phyloP scores from a whole-genome alignment of 331 rosid species.

The Rosa hybrid region DNA sequence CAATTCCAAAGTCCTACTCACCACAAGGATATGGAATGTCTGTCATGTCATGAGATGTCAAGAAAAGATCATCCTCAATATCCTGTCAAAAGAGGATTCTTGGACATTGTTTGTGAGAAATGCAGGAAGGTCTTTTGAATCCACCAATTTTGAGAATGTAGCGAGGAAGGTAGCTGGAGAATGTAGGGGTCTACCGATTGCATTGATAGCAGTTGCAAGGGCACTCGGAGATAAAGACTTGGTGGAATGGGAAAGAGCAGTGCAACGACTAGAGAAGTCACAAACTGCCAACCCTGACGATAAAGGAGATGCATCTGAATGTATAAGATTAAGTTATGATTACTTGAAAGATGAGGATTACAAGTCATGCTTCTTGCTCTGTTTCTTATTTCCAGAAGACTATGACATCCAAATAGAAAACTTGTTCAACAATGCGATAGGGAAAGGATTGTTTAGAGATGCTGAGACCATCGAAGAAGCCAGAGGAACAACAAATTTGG shows the following conservation, averaged over 20 bases:
- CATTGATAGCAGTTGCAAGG: slow-evolving; percentile 18
- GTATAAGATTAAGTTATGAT: slow-evolving; percentile 25
- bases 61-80: neutral
- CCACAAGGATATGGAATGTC: slow-evolving; percentile 14
- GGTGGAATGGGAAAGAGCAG: slow-evolving; percentile 11
- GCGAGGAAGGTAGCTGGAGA: slow-evolving; percentile 11
- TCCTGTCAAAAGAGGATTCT: slow-evolving; percentile 10
- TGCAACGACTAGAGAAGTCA: neutral
- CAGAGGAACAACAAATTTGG: neutral
- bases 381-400: slow-evolving; percentile 28
- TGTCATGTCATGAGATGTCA: slow-evolving; percentile 14
- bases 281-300: slow-evolving; percentile 1
- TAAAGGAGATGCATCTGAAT: neutral
- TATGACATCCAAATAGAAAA: neutral
- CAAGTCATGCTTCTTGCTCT: slow-evolving; percentile 14
- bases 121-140: slow-evolving; percentile 1
- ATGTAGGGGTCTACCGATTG: slow-evolving; percentile 24
- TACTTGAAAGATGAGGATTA: neutral
- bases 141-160: neutral
- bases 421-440: slow-evolving; percentile 1
- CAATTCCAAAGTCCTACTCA: slow-evolving; percentile 17
- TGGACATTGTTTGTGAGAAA: slow-evolving; percentile 14
- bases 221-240: slow-evolving; percentile 22
- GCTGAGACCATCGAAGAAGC: slow-evolving; percentile 1
- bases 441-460: slow-evolving; percentile 14